Evolutionary conservation across 106 monocot genomes (phyloP).

Genomic region (Phalaenopsis equestris): DNA sequence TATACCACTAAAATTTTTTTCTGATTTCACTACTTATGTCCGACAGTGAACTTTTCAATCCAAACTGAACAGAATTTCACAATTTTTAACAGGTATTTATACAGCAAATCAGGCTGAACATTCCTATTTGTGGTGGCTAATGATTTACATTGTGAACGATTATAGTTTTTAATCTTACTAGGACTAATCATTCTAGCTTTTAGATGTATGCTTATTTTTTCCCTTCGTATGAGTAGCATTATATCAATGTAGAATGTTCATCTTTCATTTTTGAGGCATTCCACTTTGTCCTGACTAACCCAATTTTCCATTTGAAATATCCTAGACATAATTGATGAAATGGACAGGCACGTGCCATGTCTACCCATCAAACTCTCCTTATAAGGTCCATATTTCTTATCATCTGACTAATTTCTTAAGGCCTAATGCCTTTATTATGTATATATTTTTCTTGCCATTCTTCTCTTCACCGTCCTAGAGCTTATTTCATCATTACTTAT

Average conservation of each 20-base stretch:
- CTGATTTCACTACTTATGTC: no score
- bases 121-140: neutral
- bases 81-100: no score
- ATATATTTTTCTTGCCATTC: neutral
- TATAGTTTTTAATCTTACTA: neutral
- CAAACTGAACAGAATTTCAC: no score
- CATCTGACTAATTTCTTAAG: neutral
- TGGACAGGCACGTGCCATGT: slow-evolving; percentile 3
- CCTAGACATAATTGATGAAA: neutral
- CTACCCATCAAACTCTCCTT: neutral
- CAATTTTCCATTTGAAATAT: neutral
- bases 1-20: no score
- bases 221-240: neutral
- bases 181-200: neutral
- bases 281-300: neutral
- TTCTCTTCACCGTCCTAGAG: neutral
- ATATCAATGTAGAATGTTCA: neutral
- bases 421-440: no score
- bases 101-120: neutral
- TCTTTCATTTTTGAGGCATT: neutral
- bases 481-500: no score
- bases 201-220: neutral
- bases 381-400: neutral
- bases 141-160: neutral
- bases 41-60: no score